phyloP scores from a whole-genome alignment of 345 rosid genomes.

The Dipteronia sinensis region DNA sequence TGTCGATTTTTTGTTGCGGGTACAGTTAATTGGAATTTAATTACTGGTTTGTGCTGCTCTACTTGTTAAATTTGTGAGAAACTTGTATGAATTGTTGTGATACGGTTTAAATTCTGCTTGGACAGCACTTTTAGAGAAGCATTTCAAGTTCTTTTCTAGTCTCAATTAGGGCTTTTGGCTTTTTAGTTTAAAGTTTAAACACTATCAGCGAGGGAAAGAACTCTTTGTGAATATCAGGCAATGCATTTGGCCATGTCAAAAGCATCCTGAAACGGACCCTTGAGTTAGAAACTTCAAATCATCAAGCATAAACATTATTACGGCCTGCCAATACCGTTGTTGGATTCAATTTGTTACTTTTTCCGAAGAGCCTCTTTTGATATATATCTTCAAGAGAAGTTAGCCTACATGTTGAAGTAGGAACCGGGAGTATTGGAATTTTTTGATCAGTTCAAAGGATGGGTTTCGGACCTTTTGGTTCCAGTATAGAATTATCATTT shows the following conservation, averaged over 20 bases:
- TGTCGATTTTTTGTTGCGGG: neutral
- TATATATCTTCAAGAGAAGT: too few relatives aligned
- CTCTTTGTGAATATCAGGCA: neutral
- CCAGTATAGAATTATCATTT: too few relatives aligned
- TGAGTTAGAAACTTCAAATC: neutral
- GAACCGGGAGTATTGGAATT: neutral
- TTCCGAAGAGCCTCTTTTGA: too few relatives aligned
- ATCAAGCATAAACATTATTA: neutral
- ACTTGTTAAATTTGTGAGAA: neutral
- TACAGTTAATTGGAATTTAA: too few relatives aligned
- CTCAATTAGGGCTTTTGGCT: neutral
- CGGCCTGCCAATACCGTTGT: neutral
- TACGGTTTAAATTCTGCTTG: neutral
- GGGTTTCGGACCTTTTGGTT: neutral
- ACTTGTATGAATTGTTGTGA: neutral
- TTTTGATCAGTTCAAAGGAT: neutral
- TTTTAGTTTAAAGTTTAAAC: too few relatives aligned
- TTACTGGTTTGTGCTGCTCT: neutral
- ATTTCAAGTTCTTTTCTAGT: neutral
- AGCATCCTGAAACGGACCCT: neutral
- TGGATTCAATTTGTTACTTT: too few relatives aligned
- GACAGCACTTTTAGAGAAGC: neutral
- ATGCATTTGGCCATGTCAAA: neutral
- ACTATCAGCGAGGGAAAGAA: too few relatives aligned
- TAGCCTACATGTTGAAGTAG: neutral